phyloP scores from a whole-genome alignment of 179 eudicot genomes.

The Actinidia arguta region DNA sequence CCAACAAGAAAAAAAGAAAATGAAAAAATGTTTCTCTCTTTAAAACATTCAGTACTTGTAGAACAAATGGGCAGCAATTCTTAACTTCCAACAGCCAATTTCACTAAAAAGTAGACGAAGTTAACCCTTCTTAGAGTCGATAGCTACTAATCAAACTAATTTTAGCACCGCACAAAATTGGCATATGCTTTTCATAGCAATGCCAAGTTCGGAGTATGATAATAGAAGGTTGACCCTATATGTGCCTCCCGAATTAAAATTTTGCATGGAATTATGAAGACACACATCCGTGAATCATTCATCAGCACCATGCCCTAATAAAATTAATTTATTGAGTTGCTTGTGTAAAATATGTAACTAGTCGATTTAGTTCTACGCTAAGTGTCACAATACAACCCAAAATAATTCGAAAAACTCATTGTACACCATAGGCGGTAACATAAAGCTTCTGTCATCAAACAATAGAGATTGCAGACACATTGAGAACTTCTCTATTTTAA shows the following conservation, averaged over 20 bases:
- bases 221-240: not conserved
- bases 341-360: not conserved
- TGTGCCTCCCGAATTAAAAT: not conserved
- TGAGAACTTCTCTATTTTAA: not conserved
- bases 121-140: not conserved
- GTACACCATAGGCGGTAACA: not conserved
- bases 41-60: not conserved
- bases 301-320: not conserved
- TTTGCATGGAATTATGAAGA: not conserved
- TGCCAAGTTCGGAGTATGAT: not conserved
- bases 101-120: not conserved
- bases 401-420: not conserved
- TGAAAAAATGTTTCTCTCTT: not conserved
- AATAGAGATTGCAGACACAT: not conserved
- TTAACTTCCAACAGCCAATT: not conserved
- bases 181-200: not conserved
- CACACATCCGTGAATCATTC: not conserved
- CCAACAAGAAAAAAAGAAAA: not conserved
- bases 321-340: not conserved
- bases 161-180: not conserved
- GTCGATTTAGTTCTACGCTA: not conserved
- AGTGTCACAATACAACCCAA: not conserved
- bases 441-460: slow-evolving; percentile 4
- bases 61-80: not conserved
- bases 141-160: not conserved